Evolutionary conservation across 1,139 yeast genomes (phyloP).

Genomic region (Candida tropicalis): DNA sequence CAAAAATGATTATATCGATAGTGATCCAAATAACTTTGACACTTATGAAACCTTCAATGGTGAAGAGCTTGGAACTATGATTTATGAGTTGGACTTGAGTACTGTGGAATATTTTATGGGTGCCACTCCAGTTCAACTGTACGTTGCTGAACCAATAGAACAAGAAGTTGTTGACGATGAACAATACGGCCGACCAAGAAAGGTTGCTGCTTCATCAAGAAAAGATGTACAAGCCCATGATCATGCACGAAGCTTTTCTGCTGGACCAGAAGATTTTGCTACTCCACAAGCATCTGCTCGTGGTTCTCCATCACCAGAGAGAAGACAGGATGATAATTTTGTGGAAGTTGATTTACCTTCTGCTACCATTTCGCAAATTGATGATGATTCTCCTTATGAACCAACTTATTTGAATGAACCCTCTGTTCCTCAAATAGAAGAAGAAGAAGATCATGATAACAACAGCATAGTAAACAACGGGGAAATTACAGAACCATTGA

Average conservation of each 20-base stretch:
- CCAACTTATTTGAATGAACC: constrained; percentile 6
- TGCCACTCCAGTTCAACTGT: constrained; percentile 2
- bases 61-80: constrained; percentile 56
- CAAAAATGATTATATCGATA: constrained; percentile 56
- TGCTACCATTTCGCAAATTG: constrained; percentile 22
- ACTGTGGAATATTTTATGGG: constrained; percentile 36
- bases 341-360: constrained; percentile 34
- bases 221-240: constrained; percentile 23
- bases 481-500: constrained; percentile 9
- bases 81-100: constrained; percentile 61
- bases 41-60: constrained; percentile 55
- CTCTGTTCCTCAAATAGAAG: constrained; percentile 2
- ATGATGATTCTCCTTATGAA: constrained; percentile 10
- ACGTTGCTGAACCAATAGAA: neutral
- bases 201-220: constrained; percentile 19
- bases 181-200: constrained; percentile 9
- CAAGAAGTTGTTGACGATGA: constrained; percentile 1
- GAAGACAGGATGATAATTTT: constrained; percentile 26
- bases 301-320: constrained; percentile 35
- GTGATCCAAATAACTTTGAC: constrained; percentile 40
- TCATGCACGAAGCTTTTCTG: constrained; percentile 43
- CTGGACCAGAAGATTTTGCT: constrained; percentile 46
- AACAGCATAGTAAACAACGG: constrained; percentile 6
- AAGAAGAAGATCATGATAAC: constrained; percentile 3
- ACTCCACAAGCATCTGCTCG: constrained; percentile 39